Percentiles rank a stretch among this genome's conserved stretches.
Evolutionary conservation across 2,329 filamentous ascomycete genomes (phyloP).

Genomic region (Xylariaceae sp.): DNA sequence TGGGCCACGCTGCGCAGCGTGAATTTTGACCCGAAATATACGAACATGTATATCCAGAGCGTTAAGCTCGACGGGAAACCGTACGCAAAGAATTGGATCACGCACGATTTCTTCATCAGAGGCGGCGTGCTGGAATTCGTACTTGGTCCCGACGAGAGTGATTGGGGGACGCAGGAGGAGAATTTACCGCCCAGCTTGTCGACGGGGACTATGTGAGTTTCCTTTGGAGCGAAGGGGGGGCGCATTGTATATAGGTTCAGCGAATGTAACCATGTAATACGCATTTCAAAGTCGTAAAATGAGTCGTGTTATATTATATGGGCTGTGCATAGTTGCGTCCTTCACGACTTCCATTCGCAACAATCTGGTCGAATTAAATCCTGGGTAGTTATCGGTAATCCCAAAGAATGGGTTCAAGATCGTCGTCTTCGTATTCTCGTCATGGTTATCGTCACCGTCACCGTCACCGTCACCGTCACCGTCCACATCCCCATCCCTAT

Average conservation of each 20-base stretch:
- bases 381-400: too few species aligned
- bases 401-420: too few species aligned
- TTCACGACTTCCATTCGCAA: too few species aligned
- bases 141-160: conserved; percentile 48
- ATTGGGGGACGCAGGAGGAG: conserved; percentile 52
- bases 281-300: neutral
- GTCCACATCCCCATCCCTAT: conserved; percentile 25
- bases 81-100: conserved; percentile 58
- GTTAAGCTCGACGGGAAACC: conserved; percentile 51
- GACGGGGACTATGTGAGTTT: conserved; percentile 18
- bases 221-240: neutral
- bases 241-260: neutral
- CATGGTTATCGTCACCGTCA: conserved; percentile 35
- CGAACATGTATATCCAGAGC: conserved; percentile 54
- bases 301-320: neutral
- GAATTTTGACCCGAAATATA: conserved; percentile 30
- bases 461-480: conserved; percentile 28
- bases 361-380: too few species aligned
- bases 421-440: conserved; percentile 43
- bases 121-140: conserved; percentile 55
- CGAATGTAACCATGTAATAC: neutral
- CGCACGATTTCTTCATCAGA: conserved; percentile 55
- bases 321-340: neutral
- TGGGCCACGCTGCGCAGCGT: conserved; percentile 46
- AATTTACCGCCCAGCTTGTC: conserved; percentile 54